A percentile compares a stretch with the other conserved stretches of the same genome.
phyloP scores from a whole-genome alignment of 2,329 filamentous ascomycete species.

The Colletotrichum costaricense region DNA sequence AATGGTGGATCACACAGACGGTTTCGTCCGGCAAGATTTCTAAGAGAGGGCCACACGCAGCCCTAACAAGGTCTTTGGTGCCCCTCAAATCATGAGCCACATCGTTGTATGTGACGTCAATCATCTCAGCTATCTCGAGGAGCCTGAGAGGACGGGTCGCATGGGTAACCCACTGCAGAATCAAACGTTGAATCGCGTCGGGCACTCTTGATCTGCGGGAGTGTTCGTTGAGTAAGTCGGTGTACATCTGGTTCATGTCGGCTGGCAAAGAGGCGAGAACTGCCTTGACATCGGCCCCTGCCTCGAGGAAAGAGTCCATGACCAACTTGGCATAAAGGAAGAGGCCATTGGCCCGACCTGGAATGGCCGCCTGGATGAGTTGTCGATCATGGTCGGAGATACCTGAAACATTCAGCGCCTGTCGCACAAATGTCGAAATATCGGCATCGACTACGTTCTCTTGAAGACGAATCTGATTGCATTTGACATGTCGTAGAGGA shows the following conservation, averaged over 20 bases:
- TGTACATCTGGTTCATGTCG: constrained; percentile 53
- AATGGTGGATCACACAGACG: constrained; percentile 58
- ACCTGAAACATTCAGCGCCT: constrained; percentile 30
- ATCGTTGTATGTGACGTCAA: constrained; percentile 38
- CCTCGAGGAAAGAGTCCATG: constrained; percentile 50
- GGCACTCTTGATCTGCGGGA: constrained; percentile 45
- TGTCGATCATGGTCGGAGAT: constrained; percentile 37
- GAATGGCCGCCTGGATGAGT: constrained; percentile 45
- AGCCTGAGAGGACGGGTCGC: constrained; percentile 53
- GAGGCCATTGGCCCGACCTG: constrained; percentile 51
- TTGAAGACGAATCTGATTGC: constrained; percentile 51
- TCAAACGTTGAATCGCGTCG: constrained; percentile 47
- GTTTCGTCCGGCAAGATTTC: constrained; percentile 58
- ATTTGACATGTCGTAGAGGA: constrained; percentile 40
- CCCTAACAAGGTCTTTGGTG: constrained; percentile 51
- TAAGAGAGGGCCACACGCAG: constrained; percentile 54
- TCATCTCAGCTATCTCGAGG: constrained; percentile 51
- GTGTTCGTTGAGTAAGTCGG: constrained; percentile 51
- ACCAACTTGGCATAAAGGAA: constrained; percentile 58
- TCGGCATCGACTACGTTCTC: constrained; percentile 50
- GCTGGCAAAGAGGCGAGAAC: constrained; percentile 47
- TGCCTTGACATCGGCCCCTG: constrained; percentile 38
- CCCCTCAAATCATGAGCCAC: constrained; percentile 37
- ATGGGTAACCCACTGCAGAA: constrained; percentile 55
- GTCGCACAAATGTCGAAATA: constrained; percentile 50